Evolutionary conservation across 2,329 filamentous ascomycete genomes (phyloP).

Genomic region (Nothopassalora personata): DNA sequence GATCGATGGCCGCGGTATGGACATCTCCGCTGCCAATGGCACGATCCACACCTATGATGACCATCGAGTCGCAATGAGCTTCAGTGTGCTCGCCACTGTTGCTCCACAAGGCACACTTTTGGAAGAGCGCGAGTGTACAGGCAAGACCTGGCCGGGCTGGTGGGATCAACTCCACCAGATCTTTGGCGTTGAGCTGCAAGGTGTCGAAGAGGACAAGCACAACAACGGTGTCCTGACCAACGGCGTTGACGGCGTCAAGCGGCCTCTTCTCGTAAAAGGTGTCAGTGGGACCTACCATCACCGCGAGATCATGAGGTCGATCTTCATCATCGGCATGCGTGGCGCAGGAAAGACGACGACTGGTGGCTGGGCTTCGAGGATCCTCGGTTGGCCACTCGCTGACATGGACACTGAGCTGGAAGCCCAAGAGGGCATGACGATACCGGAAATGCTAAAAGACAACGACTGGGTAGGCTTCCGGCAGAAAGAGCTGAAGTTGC

Average conservation of each 20-base stretch:
- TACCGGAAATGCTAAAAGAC: conserved; percentile 76
- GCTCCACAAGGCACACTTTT: conserved; percentile 69
- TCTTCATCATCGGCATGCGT: conserved; percentile 96
- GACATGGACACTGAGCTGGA: conserved; percentile 90
- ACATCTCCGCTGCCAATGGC: conserved; percentile 52
- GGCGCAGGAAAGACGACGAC: conserved; percentile 95
- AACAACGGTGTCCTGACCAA: conserved; percentile 25
- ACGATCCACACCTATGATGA: conserved; percentile 93
- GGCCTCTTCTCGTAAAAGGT: conserved; percentile 9
- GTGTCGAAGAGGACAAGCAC: conserved; percentile 52
- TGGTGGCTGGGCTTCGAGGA: conserved; percentile 74
- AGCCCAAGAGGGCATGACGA: conserved; percentile 63
- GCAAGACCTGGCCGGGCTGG: conserved; percentile 98
- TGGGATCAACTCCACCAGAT: conserved; percentile 81
- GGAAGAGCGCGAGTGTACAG: conserved; percentile 84
- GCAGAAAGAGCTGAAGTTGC: conserved; percentile 66
- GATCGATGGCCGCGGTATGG: conserved; percentile 53
- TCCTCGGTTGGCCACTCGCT: conserved; percentile 69
- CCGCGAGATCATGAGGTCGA: conserved; percentile 54
- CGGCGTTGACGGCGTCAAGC: conserved; percentile 34
- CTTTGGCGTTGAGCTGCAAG: conserved; percentile 72
- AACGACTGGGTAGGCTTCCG: conserved; percentile 87
- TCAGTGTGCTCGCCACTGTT: conserved; percentile 77
- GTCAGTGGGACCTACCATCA: conserved; percentile 30
- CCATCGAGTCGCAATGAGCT: conserved; percentile 97